These are phyloP conservation scores for Triangularia setosa DNA, from an alignment of 2,329 filamentous ascomycete genomes.

Conservation along the genomic window DNA sequence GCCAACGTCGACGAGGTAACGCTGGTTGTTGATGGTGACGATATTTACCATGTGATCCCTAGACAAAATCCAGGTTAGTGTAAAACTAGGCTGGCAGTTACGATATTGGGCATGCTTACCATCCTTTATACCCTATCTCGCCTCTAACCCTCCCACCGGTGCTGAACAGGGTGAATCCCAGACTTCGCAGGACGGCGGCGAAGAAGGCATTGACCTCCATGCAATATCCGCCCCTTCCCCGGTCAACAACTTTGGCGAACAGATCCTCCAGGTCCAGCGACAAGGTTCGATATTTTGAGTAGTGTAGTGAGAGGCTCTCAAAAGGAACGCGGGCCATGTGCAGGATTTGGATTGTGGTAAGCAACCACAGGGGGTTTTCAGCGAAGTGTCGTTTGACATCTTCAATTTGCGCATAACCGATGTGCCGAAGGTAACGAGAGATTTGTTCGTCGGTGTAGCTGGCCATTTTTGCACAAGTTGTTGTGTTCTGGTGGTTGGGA, in stretches of 20 bases:
- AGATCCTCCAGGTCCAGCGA: conserved; percentile 31
- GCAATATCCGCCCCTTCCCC: conserved; percentile 50
- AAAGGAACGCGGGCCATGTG: conserved; percentile 52
- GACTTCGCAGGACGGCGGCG: conserved; percentile 41
- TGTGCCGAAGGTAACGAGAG: conserved; percentile 29
- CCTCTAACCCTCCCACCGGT: conserved; percentile 42
- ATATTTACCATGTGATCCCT: conserved; percentile 60
- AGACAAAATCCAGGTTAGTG: background rate
- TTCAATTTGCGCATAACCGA: conserved; percentile 25
- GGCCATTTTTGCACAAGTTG: conserved; percentile 4
- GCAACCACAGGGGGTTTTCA: conserved; percentile 27
- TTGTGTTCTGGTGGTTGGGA: background rate
- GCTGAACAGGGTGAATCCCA: conserved; percentile 49
- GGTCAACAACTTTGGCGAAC: conserved; percentile 37
- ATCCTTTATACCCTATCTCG: conserved; percentile 24
- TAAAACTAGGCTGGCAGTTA: conserved; percentile 20
- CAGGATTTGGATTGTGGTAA: conserved; percentile 33
- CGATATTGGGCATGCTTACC: conserved; percentile 22
- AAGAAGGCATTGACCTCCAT: conserved; percentile 47
- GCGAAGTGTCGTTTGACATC: conserved; percentile 15
- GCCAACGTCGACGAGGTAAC: conserved; percentile 55
- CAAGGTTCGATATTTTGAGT: conserved; percentile 31
- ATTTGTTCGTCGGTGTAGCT: conserved; percentile 30
- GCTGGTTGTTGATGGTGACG: conserved; percentile 46
- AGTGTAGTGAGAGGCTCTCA: conserved; percentile 52